These are phyloP conservation scores for Chaetothyriales sp. DNA, from an alignment of 2,329 filamentous ascomycete genomes.

Conservation along the genomic window DNA sequence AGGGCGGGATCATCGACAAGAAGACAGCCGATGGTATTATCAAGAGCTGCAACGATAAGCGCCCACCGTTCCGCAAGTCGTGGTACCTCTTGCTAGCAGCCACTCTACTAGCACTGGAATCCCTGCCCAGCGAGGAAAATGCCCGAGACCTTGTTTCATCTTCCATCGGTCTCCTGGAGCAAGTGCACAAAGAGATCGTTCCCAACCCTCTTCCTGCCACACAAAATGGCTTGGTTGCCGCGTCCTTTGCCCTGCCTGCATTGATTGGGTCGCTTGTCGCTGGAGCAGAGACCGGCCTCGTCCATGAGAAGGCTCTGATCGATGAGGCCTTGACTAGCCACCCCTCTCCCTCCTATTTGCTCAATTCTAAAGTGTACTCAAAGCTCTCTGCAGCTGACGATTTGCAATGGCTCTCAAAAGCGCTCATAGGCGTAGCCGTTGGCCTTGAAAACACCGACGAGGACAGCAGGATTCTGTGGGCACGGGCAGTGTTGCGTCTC, in stretches of 20 bases:
- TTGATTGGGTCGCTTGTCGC: constrained; percentile 24
- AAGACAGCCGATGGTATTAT: constrained; percentile 54
- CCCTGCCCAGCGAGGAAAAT: constrained; percentile 30
- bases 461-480: constrained; percentile 57
- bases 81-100: constrained; percentile 50
- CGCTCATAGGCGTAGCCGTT: constrained; percentile 49
- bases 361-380: constrained; percentile 72
- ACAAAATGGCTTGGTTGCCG: constrained; percentile 69
- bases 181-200: constrained; percentile 63
- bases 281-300: constrained; percentile 3
- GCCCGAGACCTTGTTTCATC: constrained; percentile 35
- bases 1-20: constrained; percentile 51
- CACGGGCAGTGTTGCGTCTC: constrained; percentile 69
- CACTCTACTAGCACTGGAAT: constrained; percentile 9
- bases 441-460: constrained; percentile 39
- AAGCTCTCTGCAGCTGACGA: constrained; percentile 67
- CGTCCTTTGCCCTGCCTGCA: constrained; percentile 46
- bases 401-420: constrained; percentile 59
- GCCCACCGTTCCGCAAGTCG: constrained; percentile 57
- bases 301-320: constrained; percentile 25
- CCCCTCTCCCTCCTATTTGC: constrained; percentile 73
- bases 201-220: constrained; percentile 65
- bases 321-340: constrained; percentile 51
- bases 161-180: constrained; percentile 37
- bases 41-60: constrained; percentile 80